Evolutionary conservation across 176 grass and related monocot species (phyloP).

Genomic region (Puya raimondii): DNA sequence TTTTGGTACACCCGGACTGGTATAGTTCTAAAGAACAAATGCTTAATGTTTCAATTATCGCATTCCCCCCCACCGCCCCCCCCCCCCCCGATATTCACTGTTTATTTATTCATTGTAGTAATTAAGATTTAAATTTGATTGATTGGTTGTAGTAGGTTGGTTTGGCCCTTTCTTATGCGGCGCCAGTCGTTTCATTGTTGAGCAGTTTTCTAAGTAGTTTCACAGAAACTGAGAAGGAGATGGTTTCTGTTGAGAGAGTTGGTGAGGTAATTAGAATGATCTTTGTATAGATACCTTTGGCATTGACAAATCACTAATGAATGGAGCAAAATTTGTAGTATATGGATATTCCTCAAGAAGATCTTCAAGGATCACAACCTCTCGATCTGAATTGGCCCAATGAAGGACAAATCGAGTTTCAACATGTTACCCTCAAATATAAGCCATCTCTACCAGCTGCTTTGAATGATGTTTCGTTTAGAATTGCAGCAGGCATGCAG

Average conservation of each 20-base stretch:
- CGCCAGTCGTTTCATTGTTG: conserved; percentile 80
- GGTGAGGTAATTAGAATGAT: conserved; percentile 44
- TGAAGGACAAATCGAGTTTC: conserved; percentile 70
- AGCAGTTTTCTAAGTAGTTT: conserved; percentile 87
- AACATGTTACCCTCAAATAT: conserved; percentile 74
- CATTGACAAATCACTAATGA: conserved; percentile 10
- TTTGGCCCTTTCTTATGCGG: conserved; percentile 78
- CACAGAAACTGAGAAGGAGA: conserved; percentile 97
- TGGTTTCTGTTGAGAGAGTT: conserved; percentile 91
- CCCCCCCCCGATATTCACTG: conserved; percentile 6
- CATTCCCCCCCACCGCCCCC: no score
- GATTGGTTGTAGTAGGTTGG: conserved; percentile 59
- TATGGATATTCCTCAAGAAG: conserved; percentile 71
- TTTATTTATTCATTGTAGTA: not conserved
- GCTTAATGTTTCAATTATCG: not conserved
- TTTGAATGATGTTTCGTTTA: conserved; percentile 63
- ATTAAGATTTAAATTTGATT: conserved; percentile 14
- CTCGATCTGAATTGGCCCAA: conserved; percentile 48
- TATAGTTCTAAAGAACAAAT: conserved; percentile 24
- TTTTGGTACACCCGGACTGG: conserved; percentile 72
- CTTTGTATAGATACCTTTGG: not conserved
- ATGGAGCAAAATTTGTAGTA: conserved; percentile 38
- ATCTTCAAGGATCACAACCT: conserved; percentile 47
- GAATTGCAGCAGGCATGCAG: conserved; percentile 64
- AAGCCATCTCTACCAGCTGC: conserved; percentile 54